Percentiles rank a stretch among this genome's conserved stretches.
phyloP scores from a whole-genome alignment of 495 filamentous ascomycete species.

The Penicillium malachiteum region DNA sequence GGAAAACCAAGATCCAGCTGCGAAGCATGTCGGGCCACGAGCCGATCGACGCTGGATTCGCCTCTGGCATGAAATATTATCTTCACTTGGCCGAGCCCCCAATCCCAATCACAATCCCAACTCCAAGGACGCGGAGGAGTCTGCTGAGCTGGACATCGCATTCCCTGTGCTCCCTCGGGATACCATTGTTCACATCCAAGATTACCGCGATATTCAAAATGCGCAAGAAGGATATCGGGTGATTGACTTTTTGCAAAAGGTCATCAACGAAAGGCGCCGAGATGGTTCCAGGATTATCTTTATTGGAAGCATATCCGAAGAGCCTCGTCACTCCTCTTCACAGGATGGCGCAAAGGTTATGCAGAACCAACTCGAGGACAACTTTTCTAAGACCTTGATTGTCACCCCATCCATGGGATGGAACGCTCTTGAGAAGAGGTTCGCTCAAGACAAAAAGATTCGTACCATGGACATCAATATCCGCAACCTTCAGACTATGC shows the following conservation, averaged over 20 bases:
- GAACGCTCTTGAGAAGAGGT: constrained; percentile 34
- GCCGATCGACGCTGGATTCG: constrained; percentile 34
- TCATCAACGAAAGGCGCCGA: constrained; percentile 67
- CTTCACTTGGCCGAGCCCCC: constrained; percentile 17
- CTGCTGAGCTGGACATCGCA: constrained; percentile 8
- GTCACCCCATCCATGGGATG: constrained; percentile 43
- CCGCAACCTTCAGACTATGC: constrained; percentile 68
- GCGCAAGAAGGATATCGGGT: constrained; percentile 62
- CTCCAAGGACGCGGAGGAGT: constrained; percentile 10
- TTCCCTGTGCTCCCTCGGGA: constrained; percentile 29
- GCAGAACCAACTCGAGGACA: constrained; percentile 47
- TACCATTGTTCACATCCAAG: constrained; percentile 75
- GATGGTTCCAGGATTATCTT: constrained; percentile 69
- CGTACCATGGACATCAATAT: constrained; percentile 64
- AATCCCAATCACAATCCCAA: constrained; percentile 4
- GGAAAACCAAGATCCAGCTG: constrained; percentile 20
- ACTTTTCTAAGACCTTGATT: constrained; percentile 53
- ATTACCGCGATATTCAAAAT: constrained; percentile 71
- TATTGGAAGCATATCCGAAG: constrained; percentile 63
- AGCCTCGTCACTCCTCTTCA: constrained; percentile 21
- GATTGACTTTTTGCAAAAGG: constrained; percentile 62
- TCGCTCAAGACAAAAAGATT: constrained; percentile 44
- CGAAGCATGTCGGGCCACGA: constrained; percentile 17
- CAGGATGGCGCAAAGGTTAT: constrained; percentile 48
- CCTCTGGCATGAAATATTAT: constrained; percentile 38